Base-by-base conservation (phyloP, 148 eudicot genomes). In the Dysphania ambrosioides region DNA sequence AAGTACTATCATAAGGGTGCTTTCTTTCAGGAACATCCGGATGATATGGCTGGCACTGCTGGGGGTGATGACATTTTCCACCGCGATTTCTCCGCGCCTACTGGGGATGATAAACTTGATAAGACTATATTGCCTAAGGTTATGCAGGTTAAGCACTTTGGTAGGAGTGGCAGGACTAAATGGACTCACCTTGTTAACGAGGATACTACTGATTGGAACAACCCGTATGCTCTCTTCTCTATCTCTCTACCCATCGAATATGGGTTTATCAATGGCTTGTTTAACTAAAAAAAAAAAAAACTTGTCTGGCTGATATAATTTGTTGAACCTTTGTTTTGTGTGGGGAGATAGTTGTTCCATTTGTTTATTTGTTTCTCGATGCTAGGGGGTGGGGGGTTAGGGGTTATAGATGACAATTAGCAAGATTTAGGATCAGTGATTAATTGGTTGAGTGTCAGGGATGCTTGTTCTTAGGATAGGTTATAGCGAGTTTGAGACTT, bases 141-240 rank as follows among this genome's bases (percentile, higher is more conserved):
- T 75, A 90, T 90, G 96, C 92, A 88, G 80, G 96, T 90, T 61
- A 90, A 90, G 85, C 87, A 92, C 70, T 92, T 92, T 80, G 97
- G 97, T 16, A 85, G 92, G 41, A 85, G 91, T 82, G 97, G 92
- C 36, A 82, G 97, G 71, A 89, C 94, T 1, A 91, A 91, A 71
- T 89, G 97, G 97, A 91, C 92, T 67, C 97, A 89, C 69, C 97
- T 92, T 79, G 94, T 88, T 68, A 82, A 82, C 21, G 89, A 88
- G 83, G 92, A 88, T 68, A 92, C 97, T 5, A 84, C 94, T 76
- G 92, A 92, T 77, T 89, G 90, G 88, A 88, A 86, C 77, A 13
- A 19, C 23, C 47, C 47, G 47, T 42, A 42, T 1, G 9, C 13
- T 8, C 47, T 42, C 47, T 42, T 3, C 16, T 26, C 40, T 27